Evolutionary conservation across 148 eudicot genomes (phyloP), one percentile per base, ranked within the genome.

Genomic region (Rheum nobile): DNA sequence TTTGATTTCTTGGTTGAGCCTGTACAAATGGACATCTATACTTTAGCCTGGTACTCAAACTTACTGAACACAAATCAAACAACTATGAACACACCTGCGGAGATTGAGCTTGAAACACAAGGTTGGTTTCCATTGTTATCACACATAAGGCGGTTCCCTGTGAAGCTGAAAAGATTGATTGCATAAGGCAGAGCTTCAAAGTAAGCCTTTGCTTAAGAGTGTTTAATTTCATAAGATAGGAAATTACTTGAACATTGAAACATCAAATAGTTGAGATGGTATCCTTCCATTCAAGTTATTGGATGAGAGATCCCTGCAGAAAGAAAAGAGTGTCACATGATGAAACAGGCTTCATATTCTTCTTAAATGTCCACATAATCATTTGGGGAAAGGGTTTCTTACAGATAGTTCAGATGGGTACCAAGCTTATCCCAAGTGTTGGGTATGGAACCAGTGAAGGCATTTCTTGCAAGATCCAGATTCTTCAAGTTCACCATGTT

Each of bases 251-350:
- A 86, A 91, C 77, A 79, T 82, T 44, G 85, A 85, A 48, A 79
- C 78, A 48, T 91, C 82, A 80, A 88, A 86, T 72, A 95, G 73
- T 47, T 80, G 80, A 24, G 63, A 50, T 10, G 96, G 96, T 79
- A 90, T 83, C 48, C 68, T 77, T 87, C 99, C 96, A 24, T 78
- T 80, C 54, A 95, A 74, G 70, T 84, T 74, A 59, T 91, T 90
- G 71, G 90, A 86, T 67, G 99, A 91, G 78, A 95, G 90, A 82
- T 91, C 96, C 78, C 99, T 95, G 86, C 16, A 52, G 77, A 75
- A 38, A 75, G n/a, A 38, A n/a, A n/a, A 71, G 32, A 71, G 2
- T 39, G 47, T 22, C 14, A 37, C 8, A 26, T 26, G 38, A 26
- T 26, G 38, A 67, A 8, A 47, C 19, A 47, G 1, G 21, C 11